Conservation (phyloP, 2,329 filamentous ascomycete genomes). For the Colletotrichum lini region DNA sequence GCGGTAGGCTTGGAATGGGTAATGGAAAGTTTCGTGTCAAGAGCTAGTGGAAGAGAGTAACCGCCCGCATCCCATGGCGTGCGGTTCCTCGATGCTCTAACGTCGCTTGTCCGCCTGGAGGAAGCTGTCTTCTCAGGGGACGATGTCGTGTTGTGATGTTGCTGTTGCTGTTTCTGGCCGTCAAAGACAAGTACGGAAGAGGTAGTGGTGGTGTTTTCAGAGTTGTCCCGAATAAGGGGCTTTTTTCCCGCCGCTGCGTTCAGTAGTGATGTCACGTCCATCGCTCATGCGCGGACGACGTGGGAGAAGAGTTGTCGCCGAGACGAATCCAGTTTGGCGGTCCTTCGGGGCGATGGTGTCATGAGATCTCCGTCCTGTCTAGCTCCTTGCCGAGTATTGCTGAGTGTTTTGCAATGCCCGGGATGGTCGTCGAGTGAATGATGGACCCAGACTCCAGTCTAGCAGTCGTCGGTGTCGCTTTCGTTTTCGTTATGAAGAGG, state of each 20-base stretch:
- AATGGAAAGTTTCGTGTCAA: constrained; percentile 54
- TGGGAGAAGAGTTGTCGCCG: constrained; percentile 36
- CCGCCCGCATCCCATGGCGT: constrained; percentile 68
- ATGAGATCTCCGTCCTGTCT: background rate
- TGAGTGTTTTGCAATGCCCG: background rate
- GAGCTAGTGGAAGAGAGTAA: constrained; percentile 61
- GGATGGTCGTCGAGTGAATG: background rate
- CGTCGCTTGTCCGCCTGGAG: constrained; percentile 42
- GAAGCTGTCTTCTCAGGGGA: constrained; percentile 39
- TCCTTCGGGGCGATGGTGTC: constrained; percentile 20
- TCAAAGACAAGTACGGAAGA: constrained; percentile 24
- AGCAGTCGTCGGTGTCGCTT: background rate
- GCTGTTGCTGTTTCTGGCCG: background rate
- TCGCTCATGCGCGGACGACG: constrained; percentile 43
- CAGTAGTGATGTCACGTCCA: constrained; percentile 46
- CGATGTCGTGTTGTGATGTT: constrained; percentile 21
- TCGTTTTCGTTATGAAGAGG: no score
- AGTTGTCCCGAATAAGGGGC: constrained; percentile 37
- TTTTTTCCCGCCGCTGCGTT: constrained; percentile 43
- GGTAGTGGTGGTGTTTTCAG: constrained; percentile 27
- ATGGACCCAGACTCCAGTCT: background rate
- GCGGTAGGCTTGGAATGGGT: constrained; percentile 41
- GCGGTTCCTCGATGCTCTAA: constrained; percentile 49
- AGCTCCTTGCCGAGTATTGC: background rate
- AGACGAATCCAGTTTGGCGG: constrained; percentile 38